phyloP scores from a whole-genome alignment of 805 yeast species.

The Cyberlindnera misumaiensis region DNA sequence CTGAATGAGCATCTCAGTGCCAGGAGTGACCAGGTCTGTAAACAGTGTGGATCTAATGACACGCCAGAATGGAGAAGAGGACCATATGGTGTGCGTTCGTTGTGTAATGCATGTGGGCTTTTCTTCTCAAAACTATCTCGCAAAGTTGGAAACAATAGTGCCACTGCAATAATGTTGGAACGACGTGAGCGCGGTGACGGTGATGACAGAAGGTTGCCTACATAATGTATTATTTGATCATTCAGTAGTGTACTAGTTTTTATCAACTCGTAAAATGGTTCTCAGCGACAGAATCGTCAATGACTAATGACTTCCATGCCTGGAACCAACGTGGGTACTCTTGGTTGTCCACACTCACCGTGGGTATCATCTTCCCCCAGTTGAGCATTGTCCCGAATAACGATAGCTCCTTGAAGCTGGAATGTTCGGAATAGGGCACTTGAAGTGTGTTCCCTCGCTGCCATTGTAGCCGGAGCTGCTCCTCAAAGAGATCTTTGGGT shows the following conservation, averaged over 20 bases:
- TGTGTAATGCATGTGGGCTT: constrained; percentile 91
- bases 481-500: constrained; percentile 2
- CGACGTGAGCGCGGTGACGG: constrained; percentile 21
- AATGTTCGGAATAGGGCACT: constrained; percentile 92
- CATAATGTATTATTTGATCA: not conserved
- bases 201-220: constrained; percentile 24
- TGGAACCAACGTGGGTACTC: constrained; percentile 19
- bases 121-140: constrained; percentile 57
- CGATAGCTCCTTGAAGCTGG: constrained; percentile 76
- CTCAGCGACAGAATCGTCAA: constrained; percentile 6
- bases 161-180: constrained; percentile 17
- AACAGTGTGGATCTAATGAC: constrained; percentile 65
- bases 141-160: constrained; percentile 34
- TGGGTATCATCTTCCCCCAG: constrained; percentile 59
- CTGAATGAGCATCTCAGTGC: constrained; percentile 16
- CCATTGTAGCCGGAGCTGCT: constrained; percentile 8
- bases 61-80: constrained; percentile 96
- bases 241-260: not conserved
- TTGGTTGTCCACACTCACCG: constrained; percentile 48
- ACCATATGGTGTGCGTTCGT: constrained; percentile 71
- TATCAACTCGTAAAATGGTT: constrained; percentile 6
- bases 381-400: constrained; percentile 51
- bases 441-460: constrained; percentile 25
- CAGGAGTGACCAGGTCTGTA: constrained; percentile 30
- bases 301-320: constrained; percentile 11